Conservation (phyloP, 768 basidiomycete genomes). For the Wakefieldia striispora region DNA sequence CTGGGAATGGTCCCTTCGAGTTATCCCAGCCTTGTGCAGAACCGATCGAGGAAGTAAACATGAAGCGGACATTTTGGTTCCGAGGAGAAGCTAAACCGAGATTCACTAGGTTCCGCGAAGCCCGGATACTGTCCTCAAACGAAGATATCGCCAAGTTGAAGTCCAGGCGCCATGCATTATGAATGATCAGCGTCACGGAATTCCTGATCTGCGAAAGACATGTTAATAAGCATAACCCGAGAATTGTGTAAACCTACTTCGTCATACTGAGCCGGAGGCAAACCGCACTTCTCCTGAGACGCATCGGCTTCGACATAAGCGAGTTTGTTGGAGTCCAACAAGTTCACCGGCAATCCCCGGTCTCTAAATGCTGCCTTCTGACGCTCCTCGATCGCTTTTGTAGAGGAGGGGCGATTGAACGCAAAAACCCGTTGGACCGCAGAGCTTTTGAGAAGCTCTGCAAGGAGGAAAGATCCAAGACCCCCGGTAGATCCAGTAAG, state of each 20-base stretch:
- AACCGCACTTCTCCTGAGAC: constrained; percentile 29
- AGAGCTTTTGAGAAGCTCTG: constrained; percentile 24
- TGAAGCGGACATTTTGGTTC: constrained; percentile 28
- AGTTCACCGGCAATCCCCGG: constrained; percentile 29
- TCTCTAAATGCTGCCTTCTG: constrained; percentile 37
- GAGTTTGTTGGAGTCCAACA: constrained; percentile 34
- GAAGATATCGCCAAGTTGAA: constrained; percentile 42
- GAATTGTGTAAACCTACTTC: constrained; percentile 3
- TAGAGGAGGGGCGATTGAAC: constrained; percentile 28
- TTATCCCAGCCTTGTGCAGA: constrained; percentile 33
- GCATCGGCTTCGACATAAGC: constrained; percentile 39
- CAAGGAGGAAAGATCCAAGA: constrained; percentile 39
- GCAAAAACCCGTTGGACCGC: constrained; percentile 33
- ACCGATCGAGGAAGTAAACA: constrained; percentile 43
- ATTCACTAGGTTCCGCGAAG: constrained; percentile 35
- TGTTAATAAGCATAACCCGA: neutral
- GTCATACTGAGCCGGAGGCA: constrained; percentile 21
- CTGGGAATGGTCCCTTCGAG: constrained; percentile 32
- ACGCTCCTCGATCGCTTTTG: constrained; percentile 18
- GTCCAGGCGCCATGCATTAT: constrained; percentile 46
- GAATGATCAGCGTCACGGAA: constrained; percentile 37
- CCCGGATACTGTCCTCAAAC: constrained; percentile 41
- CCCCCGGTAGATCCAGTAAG: constrained; percentile 46
- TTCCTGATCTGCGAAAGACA: constrained; percentile 25
- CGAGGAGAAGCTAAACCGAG: constrained; percentile 32